phyloP scores from a whole-genome alignment of 495 filamentous ascomycete species.

The Melanomma pulvis-pyrius region DNA sequence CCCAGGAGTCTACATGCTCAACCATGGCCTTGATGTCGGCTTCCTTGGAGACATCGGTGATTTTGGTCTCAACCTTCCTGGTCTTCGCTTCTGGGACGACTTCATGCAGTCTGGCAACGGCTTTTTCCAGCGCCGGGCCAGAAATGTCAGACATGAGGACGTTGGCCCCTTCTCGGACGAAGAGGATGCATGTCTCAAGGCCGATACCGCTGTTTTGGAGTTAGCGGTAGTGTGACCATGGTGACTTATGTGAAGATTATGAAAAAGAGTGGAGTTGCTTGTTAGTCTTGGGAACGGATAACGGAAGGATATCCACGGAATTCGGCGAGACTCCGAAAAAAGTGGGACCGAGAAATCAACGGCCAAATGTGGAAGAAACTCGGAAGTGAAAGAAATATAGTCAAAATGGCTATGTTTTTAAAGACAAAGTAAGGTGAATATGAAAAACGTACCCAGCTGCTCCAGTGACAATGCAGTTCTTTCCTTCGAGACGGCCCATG shows the following conservation, averaged over 20 bases:
- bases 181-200: slow-evolving; percentile 90
- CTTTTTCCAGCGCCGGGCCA: slow-evolving; percentile 68
- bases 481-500: slow-evolving; percentile 71
- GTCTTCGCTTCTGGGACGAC: slow-evolving; percentile 64
- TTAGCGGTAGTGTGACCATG: slow-evolving; percentile 10
- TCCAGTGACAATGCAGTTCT: slow-evolving; percentile 93
- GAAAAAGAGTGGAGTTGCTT: background rate
- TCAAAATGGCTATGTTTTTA: no score
- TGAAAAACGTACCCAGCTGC: slow-evolving; percentile 73
- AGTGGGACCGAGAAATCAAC: background rate
- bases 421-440: background rate
- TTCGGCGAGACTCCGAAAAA: background rate
- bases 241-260: background rate
- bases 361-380: no score
- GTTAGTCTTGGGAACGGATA: background rate
- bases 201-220: slow-evolving; percentile 75
- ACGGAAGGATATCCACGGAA: background rate
- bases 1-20: slow-evolving; percentile 76
- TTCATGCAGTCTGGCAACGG: slow-evolving; percentile 68
- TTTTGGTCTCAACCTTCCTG: slow-evolving; percentile 61
- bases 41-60: slow-evolving; percentile 73
- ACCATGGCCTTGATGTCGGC: slow-evolving; percentile 69
- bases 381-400: no score
- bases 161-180: slow-evolving; percentile 84
- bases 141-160: slow-evolving; percentile 88